These are phyloP conservation scores for Colletotrichum plurivorum DNA, from an alignment of 2,329 filamentous ascomycete species.

Conservation along the genomic window DNA sequence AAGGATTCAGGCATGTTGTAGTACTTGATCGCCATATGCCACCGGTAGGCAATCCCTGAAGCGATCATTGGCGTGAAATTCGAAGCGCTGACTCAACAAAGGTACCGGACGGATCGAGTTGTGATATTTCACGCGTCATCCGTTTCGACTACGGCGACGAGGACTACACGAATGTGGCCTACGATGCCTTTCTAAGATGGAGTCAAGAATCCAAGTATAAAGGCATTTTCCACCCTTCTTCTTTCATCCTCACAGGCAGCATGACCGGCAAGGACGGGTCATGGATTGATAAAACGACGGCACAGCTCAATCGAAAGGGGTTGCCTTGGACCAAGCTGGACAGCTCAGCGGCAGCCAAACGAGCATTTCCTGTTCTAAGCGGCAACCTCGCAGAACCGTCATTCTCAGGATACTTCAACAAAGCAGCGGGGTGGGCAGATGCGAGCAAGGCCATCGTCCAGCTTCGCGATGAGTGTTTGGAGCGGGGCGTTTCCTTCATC, in stretches of 20 bases:
- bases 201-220: constrained; percentile 35
- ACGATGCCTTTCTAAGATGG: constrained; percentile 50
- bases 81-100: not conserved
- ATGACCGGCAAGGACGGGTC: constrained; percentile 26
- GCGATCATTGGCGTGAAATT: not conserved
- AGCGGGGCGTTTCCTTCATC: constrained; percentile 48
- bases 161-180: constrained; percentile 70
- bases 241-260: constrained; percentile 26
- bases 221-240: constrained; percentile 34
- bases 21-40: constrained; percentile 52
- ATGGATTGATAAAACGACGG: constrained; percentile 26
- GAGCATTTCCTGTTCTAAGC: constrained; percentile 18
- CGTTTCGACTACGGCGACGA: constrained; percentile 74
- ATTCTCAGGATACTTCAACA: constrained; percentile 48
- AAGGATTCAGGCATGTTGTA: constrained; percentile 51
- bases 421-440: constrained; percentile 46
- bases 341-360: not conserved
- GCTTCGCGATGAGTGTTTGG: constrained; percentile 22
- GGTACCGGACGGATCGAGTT: constrained; percentile 52
- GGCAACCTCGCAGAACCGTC: constrained; percentile 41
- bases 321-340: constrained; percentile 18
- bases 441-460: constrained; percentile 42
- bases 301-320: constrained; percentile 11
- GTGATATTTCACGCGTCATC: constrained; percentile 56
- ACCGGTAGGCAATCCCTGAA: constrained; percentile 41